Evolutionary conservation across 2,329 filamentous ascomycete species (phyloP).

Genomic region (Didymella pomorum): DNA sequence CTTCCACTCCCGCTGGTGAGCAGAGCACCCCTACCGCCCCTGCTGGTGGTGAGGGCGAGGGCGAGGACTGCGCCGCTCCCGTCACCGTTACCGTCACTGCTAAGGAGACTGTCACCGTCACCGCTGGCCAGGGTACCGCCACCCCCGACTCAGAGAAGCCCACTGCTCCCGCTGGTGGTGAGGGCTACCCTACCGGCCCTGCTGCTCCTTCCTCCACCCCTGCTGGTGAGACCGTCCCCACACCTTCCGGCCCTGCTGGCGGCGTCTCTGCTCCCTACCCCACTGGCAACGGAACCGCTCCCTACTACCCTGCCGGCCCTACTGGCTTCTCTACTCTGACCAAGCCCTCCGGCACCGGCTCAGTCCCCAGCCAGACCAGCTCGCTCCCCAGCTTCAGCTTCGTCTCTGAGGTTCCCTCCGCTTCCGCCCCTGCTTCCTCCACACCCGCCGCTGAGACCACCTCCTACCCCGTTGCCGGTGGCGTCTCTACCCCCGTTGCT

Average conservation of each 20-base stretch:
- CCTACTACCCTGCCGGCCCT: conserved; percentile 14
- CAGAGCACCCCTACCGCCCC: conserved; percentile 23
- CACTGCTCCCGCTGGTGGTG: conserved; percentile 22
- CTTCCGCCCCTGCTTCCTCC: conserved; percentile 6
- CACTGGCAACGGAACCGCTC: conserved; percentile 20
- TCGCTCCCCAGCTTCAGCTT: conserved; percentile 35
- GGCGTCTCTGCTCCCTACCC: conserved; percentile 5
- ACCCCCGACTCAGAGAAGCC: conserved; percentile 22
- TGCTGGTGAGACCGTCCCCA: conserved; percentile 11
- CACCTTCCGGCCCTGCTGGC: conserved; percentile 11
- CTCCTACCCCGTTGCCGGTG: neutral
- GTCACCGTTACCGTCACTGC: conserved; percentile 49
- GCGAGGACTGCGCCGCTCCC: conserved; percentile 43
- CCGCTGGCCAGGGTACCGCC: conserved; percentile 29
- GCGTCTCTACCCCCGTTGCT: conserved; percentile 1
- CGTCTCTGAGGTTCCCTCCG: conserved; percentile 35
- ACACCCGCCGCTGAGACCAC: conserved; percentile 25
- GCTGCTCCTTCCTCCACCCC: conserved; percentile 5
- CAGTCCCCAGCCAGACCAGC: conserved; percentile 27
- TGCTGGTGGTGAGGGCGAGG: conserved; percentile 20
- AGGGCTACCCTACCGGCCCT: conserved; percentile 16
- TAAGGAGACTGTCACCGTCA: conserved; percentile 51
- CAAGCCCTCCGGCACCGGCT: conserved; percentile 24
- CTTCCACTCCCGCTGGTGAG: conserved; percentile 22
- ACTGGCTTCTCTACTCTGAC: conserved; percentile 2